Evolutionary conservation across 768 basidiomycete genomes (phyloP).

Genomic region (Lentinus tigrinus): DNA sequence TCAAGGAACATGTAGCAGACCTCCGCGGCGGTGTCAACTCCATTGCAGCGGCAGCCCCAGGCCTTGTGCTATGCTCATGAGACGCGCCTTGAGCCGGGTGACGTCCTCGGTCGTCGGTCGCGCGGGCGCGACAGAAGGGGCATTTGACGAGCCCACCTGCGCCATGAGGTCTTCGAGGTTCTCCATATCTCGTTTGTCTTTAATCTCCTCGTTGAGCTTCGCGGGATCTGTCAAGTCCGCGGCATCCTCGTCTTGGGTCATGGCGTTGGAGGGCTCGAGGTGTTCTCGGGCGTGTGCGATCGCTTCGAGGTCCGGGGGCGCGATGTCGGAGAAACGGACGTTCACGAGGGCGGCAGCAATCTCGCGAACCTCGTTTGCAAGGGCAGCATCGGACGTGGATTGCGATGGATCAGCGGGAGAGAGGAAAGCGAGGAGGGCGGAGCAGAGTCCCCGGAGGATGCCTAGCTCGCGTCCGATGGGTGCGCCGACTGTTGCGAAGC

Average conservation of each 20-base stretch:
- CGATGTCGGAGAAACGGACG: constrained; percentile 70
- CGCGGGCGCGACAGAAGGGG: background rate
- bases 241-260: constrained; percentile 24
- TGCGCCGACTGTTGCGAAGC: constrained; percentile 70
- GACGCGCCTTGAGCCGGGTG: constrained; percentile 12
- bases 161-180: constrained; percentile 56
- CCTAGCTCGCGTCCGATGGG: constrained; percentile 81
- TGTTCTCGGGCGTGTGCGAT: constrained; percentile 75
- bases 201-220: constrained; percentile 36
- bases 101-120: constrained; percentile 26
- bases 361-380: constrained; percentile 44
- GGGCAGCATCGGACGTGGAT: constrained; percentile 17
- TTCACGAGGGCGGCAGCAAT: constrained; percentile 56
- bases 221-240: constrained; percentile 10
- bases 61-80: constrained; percentile 11
- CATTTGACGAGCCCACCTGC: constrained; percentile 32
- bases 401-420: constrained; percentile 28
- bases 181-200: constrained; percentile 51
- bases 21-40: constrained; percentile 13
- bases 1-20: background rate
- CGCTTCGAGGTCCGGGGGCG: constrained; percentile 74
- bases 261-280: constrained; percentile 40
- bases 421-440: constrained; percentile 62
- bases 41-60: constrained; percentile 20
- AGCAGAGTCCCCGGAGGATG: constrained; percentile 66